These are phyloP conservation scores for Urostyla sp. DNA, from an alignment of 73 alveolate species.

Conservation along the genomic window DNA sequence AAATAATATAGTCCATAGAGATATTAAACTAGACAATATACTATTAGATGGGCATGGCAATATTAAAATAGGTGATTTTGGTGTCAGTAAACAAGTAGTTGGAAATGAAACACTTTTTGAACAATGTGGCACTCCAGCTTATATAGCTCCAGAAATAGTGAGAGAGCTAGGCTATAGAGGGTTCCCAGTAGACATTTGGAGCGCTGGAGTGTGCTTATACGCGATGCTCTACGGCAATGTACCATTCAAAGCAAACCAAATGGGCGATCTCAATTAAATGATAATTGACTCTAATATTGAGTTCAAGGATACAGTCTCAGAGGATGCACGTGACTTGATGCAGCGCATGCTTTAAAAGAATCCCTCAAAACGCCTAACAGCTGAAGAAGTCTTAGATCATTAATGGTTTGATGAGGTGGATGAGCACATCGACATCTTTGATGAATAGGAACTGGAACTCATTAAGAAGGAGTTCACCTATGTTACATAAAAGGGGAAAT, in stretches of 20 bases:
- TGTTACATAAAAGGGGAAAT: conserved; percentile 8
- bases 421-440: conserved; percentile 48
- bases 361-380: conserved; percentile 61
- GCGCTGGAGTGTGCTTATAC: conserved; percentile 73
- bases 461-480: conserved; percentile 71
- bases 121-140: conserved; percentile 80
- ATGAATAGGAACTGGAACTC: conserved; percentile 67
- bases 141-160: conserved; percentile 78
- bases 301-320: conserved; percentile 67
- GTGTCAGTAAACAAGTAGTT: conserved; percentile 49
- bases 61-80: conserved; percentile 73
- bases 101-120: conserved; percentile 54
- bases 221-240: conserved; percentile 82
- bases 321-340: conserved; percentile 66
- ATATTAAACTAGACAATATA: conserved; percentile 69
- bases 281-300: conserved; percentile 49
- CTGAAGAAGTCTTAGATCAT: conserved; percentile 58
- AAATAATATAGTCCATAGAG: conserved; percentile 67
- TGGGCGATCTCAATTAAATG: conserved; percentile 70
- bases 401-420: conserved; percentile 72
- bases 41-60: conserved; percentile 71
- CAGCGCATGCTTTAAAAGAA: conserved; percentile 55
- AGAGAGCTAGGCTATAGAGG: conserved; percentile 66
- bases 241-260: conserved; percentile 78
- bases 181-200: conserved; percentile 72